Conservation (phyloP, 345 rosid genomes). For the Syzygium aromaticum region DNA sequence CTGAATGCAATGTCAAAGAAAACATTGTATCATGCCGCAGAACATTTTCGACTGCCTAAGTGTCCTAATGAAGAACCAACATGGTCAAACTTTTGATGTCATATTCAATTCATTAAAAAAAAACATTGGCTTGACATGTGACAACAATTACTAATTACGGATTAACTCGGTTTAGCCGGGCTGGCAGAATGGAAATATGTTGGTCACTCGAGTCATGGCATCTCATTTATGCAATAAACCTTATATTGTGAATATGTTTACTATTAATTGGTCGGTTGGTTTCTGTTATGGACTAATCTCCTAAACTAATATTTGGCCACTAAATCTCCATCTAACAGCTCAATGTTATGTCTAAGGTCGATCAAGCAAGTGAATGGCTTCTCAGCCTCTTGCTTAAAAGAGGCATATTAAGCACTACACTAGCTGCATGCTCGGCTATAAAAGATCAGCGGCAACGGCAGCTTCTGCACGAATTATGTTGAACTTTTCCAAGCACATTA, state of each 20-base stretch:
- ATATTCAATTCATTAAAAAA: background rate
- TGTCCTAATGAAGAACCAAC: background rate
- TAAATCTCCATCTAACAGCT: background rate
- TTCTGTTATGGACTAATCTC: background rate
- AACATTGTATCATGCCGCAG: background rate
- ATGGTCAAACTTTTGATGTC: background rate
- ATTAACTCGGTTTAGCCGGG: background rate
- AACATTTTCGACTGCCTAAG: background rate
- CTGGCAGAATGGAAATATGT: background rate
- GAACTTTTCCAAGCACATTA: too few species aligned
- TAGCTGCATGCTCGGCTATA: too few species aligned
- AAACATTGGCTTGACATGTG: background rate
- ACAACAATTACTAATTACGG: background rate
- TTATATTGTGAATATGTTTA: background rate
- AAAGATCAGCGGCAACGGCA: too few species aligned
- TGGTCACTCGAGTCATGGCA: background rate
- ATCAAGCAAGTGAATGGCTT: background rate
- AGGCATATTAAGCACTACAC: background rate
- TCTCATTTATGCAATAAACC: background rate
- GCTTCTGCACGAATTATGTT: too few species aligned
- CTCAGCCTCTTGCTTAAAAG: background rate
- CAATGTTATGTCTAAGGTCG: background rate
- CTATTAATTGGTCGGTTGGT: background rate
- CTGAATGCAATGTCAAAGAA: background rate
- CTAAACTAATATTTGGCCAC: background rate